These are phyloP conservation scores for Murraya paniculata DNA, from an alignment of 345 rosid species.

Conservation along the genomic window DNA sequence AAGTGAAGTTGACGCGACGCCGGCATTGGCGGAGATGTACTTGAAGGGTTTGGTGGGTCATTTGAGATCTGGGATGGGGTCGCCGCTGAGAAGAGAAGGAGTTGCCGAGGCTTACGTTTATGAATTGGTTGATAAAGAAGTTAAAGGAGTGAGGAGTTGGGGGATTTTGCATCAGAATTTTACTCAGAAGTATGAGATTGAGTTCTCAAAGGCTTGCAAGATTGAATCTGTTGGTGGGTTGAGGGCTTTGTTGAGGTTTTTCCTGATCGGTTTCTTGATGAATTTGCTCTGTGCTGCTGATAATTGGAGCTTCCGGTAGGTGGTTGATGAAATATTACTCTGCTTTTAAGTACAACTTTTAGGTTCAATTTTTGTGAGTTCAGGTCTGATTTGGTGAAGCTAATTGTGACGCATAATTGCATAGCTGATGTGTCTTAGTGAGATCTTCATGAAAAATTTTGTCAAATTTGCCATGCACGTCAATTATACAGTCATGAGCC, in stretches of 20 bases:
- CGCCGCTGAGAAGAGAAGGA: slow-evolving; percentile 86
- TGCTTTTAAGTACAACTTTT: neutral
- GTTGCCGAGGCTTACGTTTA: slow-evolving; percentile 61
- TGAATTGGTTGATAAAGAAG: slow-evolving; percentile 63
- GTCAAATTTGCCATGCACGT: neutral
- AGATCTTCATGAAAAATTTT: neutral
- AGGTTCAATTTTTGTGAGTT: neutral
- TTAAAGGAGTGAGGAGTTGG: slow-evolving; percentile 52
- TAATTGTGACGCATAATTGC: neutral
- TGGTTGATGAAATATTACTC: neutral
- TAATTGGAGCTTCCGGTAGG: neutral
- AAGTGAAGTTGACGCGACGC: slow-evolving; percentile 69
- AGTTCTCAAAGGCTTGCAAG: slow-evolving; percentile 38
- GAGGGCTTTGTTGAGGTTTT: neutral
- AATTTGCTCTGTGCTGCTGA: neutral
- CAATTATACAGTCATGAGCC: neutral
- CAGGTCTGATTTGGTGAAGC: neutral
- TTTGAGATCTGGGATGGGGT: slow-evolving; percentile 60
- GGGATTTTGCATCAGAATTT: slow-evolving; percentile 66
- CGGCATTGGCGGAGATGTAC: slow-evolving; percentile 59
- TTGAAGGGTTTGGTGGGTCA: slow-evolving; percentile 63
- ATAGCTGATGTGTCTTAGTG: neutral
- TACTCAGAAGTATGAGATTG: slow-evolving; percentile 59
- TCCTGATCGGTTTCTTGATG: slow-evolving; percentile 18
- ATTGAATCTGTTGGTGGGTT: slow-evolving; percentile 10